phyloP scores from a whole-genome alignment of 441 rosid genomes.

The Sinapis alba region DNA sequence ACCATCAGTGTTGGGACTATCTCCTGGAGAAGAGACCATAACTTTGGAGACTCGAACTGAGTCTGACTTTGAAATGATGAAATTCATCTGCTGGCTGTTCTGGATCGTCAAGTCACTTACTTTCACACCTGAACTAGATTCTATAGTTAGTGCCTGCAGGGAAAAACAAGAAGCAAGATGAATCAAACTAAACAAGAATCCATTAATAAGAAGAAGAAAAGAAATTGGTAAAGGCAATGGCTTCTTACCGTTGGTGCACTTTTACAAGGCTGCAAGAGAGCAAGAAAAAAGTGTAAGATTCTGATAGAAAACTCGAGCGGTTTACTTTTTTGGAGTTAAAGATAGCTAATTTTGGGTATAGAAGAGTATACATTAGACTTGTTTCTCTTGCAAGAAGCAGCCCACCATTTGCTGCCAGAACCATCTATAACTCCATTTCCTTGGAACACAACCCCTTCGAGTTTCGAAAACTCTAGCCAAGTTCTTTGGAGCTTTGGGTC shows the following conservation, averaged over 20 bases:
- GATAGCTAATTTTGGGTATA: not conserved
- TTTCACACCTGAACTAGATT: slow-evolving; percentile 73
- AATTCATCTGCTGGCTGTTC: slow-evolving; percentile 95
- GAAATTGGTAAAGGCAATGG: slow-evolving; percentile 11
- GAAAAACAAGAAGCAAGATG: slow-evolving; percentile 21
- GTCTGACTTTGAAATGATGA: slow-evolving; percentile 65
- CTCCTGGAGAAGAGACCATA: slow-evolving; percentile 74
- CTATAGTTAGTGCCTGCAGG: slow-evolving; percentile 85
- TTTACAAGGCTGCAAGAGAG: slow-evolving; percentile 75
- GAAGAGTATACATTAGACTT: slow-evolving; percentile 63
- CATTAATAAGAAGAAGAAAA: slow-evolving; percentile 9
- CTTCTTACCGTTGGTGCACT: slow-evolving; percentile 81
- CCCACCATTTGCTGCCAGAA: slow-evolving; percentile 99
- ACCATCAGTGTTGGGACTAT: slow-evolving; percentile 97
- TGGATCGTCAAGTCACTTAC: slow-evolving; percentile 77
- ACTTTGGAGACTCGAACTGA: slow-evolving; percentile 65
- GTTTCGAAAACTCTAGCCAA: slow-evolving; percentile 77
- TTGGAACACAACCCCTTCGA: slow-evolving; percentile 69
- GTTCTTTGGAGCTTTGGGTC: slow-evolving; percentile 58
- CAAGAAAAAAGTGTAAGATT: slow-evolving; percentile 39
- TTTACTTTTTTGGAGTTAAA: not conserved
- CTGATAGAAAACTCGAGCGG: not conserved
- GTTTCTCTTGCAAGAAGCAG: slow-evolving; percentile 91
- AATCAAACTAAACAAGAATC: slow-evolving; percentile 12
- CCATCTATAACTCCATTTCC: slow-evolving; percentile 90